Percentiles rank a stretch among this genome's conserved stretches.
These are phyloP conservation scores for Xanthoconium purpureum DNA, from an alignment of 768 basidiomycete species.

Conservation along the genomic window DNA sequence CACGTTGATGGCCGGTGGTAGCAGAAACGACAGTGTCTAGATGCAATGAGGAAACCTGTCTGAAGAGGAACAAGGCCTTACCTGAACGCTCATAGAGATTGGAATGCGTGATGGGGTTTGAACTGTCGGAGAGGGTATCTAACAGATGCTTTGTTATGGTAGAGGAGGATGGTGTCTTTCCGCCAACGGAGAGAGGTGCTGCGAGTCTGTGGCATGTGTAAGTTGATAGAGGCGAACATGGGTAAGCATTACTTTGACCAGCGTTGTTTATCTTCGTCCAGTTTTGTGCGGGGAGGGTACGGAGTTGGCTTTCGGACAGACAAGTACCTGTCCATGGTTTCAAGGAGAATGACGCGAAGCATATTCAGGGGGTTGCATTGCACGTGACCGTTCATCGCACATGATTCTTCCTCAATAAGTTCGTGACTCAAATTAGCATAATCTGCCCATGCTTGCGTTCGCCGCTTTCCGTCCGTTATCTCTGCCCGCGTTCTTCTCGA, in stretches of 20 bases:
- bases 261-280: slow-evolving; percentile 17
- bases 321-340: slow-evolving; percentile 29
- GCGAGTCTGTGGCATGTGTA: slow-evolving; percentile 21
- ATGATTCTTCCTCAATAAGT: background rate
- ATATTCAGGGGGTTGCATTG: slow-evolving; percentile 6
- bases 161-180: slow-evolving; percentile 37
- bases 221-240: slow-evolving; percentile 2
- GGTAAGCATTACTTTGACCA: slow-evolving; percentile 11
- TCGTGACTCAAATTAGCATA: background rate
- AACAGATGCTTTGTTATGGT: slow-evolving; percentile 60
- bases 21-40: slow-evolving; percentile 60
- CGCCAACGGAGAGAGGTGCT: slow-evolving; percentile 30
- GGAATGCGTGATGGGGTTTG: slow-evolving; percentile 79
- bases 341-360: too few species aligned
- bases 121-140: slow-evolving; percentile 54
- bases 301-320: slow-evolving; percentile 23
- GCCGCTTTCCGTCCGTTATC: slow-evolving; percentile 4
- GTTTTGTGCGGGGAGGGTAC: slow-evolving; percentile 11
- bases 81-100: slow-evolving; percentile 62
- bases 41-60: background rate
- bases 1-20: slow-evolving; percentile 66
- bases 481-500: slow-evolving; percentile 11
- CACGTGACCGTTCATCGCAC: slow-evolving; percentile 12
- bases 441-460: slow-evolving; percentile 7
- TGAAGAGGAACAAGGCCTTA: slow-evolving; percentile 24